phyloP scores from a whole-genome alignment of 2,329 filamentous ascomycete genomes.

The Chaetomium sp. region DNA sequence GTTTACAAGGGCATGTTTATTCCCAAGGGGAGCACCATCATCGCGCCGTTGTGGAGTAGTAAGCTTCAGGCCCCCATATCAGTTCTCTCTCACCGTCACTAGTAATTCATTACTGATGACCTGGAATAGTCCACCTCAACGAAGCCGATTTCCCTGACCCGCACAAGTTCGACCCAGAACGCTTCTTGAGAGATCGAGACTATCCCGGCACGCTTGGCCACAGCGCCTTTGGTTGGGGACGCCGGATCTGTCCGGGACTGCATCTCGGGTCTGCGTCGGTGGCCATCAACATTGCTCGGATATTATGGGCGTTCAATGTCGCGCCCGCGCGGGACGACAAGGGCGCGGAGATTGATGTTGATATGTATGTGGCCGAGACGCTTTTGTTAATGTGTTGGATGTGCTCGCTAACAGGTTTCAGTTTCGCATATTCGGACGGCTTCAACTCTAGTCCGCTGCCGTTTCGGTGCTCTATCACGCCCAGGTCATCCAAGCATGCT shows the following conservation, averaged over 20 bases:
- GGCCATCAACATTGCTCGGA: conserved; percentile 38
- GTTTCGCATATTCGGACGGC: conserved; percentile 36
- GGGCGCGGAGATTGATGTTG: conserved; percentile 30
- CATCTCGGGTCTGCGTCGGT: conserved; percentile 48
- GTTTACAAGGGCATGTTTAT: conserved; percentile 39
- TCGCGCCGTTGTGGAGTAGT: conserved; percentile 38
- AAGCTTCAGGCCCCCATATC: conserved; percentile 22
- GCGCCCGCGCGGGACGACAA: conserved; percentile 26
- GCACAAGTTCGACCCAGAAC: conserved; percentile 33
- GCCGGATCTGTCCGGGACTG: conserved; percentile 37
- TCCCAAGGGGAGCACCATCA: conserved; percentile 36
- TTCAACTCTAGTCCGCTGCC: conserved; percentile 38
- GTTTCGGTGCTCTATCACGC: conserved; percentile 35
- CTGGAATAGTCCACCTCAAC: conserved; percentile 34
- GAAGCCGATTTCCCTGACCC: conserved; percentile 37
- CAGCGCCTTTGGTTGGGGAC: conserved; percentile 37
- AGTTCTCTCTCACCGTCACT: no score
- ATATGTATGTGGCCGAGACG: conserved; percentile 30
- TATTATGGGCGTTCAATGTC: conserved; percentile 49
- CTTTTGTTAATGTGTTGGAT: background rate
- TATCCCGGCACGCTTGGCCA: conserved; percentile 34
- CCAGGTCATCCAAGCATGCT: conserved; percentile 29
- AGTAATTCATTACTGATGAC: background rate
- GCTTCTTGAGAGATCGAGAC: conserved; percentile 29
- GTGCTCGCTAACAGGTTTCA: conserved; percentile 13